Base-by-base conservation (phyloP, 306 rosid genomes). In the Hippophae rhamnoides region DNA sequence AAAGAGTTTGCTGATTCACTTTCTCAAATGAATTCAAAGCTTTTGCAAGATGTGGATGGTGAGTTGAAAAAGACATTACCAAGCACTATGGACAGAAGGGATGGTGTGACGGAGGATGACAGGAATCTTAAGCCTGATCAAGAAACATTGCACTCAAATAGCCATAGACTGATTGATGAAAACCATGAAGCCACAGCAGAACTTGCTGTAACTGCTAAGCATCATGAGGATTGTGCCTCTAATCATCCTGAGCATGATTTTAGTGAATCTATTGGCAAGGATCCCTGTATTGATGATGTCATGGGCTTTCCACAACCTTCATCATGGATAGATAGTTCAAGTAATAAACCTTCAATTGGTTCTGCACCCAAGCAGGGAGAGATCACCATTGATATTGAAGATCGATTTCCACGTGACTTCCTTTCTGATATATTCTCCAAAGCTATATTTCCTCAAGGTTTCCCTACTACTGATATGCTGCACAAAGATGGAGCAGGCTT, bases 341-440 rank as follows among this genome's bases (percentile, higher is more conserved):
- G 23, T 31, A 73, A 69, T 56, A 63, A 62, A 62, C 70, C 84
- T 53, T 26, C 61, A 6, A 71, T 70, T 62, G 70, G 49, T 72
- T 70, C 94, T 8, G 55, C 67, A 62, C 65, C 87, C 8, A 73
- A 70, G 68, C 94, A 77, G 49, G 90, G 87, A 43, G 92, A 86
- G 70, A 90, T 90, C 56, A 60, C 77, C 69, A 84, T 90, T 56
- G 89, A 90, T 60, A 90, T 90, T 46, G 89, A 81, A 5, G 95
- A 90, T 62, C 79, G 96, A 61, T 85, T 90, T 78, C 88, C 96
- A 52, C 95, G 89, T 47, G 85, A 90, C 76, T 76, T 83, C 74
- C 85, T 90, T 54, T 79, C 81, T 56, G 96, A 90, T 67, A 83
- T 90, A 75, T 90, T 87, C 79, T 90, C 96, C 67, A 90, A 79